These are phyloP conservation scores for Saccharomycopsis microspora DNA, from an alignment of 805 yeast genomes.

Conservation along the genomic window DNA sequence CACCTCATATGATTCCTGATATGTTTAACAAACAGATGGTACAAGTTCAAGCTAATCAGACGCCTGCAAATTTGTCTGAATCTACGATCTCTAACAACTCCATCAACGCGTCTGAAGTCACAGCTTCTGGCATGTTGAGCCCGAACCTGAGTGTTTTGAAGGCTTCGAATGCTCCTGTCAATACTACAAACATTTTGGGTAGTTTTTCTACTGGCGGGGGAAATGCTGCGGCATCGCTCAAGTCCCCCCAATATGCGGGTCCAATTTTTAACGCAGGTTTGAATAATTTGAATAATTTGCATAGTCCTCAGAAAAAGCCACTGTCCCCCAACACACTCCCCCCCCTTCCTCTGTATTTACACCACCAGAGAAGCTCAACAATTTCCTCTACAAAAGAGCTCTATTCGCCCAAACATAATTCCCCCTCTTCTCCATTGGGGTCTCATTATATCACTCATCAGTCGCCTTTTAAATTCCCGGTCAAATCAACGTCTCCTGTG, in stretches of 20 bases:
- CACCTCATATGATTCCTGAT: conserved; percentile 49
- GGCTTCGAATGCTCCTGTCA: too few species aligned
- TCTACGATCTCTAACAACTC: too few species aligned
- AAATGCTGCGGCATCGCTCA: too few species aligned
- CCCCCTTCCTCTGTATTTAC: not conserved
- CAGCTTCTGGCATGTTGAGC: too few species aligned
- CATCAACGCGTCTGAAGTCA: too few species aligned
- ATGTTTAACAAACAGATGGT: conserved; percentile 29
- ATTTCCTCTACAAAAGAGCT: conserved; percentile 16
- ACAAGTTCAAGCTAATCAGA: too few species aligned
- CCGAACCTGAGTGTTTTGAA: too few species aligned
- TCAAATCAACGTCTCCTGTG: not conserved
- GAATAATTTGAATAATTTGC: not conserved
- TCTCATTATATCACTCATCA: conserved; percentile 8
- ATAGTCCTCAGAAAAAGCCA: not conserved
- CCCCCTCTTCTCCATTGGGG: not conserved
- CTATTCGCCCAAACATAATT: conserved; percentile 5
- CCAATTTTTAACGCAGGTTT: not conserved
- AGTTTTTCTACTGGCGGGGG: too few species aligned
- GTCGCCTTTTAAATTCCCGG: conserved; percentile 13
- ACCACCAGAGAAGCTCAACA: conserved; percentile 14
- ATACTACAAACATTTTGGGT: too few species aligned
- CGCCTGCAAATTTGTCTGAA: too few species aligned
- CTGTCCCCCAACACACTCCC: not conserved
- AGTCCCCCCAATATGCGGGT: too few species aligned